Evolutionary conservation across 73 alveolate genomes (phyloP).

Genomic region (Tetrahymena elliotti): DNA sequence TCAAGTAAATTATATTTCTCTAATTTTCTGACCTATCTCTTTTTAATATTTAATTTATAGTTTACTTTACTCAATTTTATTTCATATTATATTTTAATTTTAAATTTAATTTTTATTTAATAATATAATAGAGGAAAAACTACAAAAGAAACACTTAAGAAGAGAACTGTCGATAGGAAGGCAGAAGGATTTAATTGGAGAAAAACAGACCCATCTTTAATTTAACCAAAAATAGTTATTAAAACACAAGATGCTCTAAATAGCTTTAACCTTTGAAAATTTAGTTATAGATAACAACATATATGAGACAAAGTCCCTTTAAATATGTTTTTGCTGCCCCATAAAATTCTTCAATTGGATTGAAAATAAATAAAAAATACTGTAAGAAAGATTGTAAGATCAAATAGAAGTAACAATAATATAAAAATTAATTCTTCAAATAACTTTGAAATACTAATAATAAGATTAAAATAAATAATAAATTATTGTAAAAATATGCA

Average conservation of each 20-base stretch:
- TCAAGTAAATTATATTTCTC: not conserved
- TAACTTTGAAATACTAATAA: no score
- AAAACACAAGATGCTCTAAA: not conserved
- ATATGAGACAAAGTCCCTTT: no score
- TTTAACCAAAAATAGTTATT: not conserved
- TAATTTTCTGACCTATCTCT: not conserved
- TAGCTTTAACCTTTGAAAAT: not conserved
- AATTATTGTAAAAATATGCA: no score
- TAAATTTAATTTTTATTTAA: not conserved
- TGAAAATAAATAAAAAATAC: no score
- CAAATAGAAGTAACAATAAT: no score
- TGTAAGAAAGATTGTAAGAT: no score
- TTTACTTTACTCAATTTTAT: not conserved
- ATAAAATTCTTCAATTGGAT: no score
- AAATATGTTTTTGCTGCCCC: no score
- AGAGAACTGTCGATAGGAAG: not conserved
- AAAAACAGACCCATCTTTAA: not conserved
- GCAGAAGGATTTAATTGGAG: not conserved
- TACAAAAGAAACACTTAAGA: not conserved
- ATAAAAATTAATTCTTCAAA: no score
- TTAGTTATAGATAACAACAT: not conserved
- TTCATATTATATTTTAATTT: not conserved
- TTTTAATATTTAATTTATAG: not conserved
- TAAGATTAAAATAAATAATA: no score
- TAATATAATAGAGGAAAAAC: not conserved